These are phyloP conservation scores for Crassisporium funariophilum DNA, from an alignment of 768 basidiomycete species.

Conservation along the genomic window DNA sequence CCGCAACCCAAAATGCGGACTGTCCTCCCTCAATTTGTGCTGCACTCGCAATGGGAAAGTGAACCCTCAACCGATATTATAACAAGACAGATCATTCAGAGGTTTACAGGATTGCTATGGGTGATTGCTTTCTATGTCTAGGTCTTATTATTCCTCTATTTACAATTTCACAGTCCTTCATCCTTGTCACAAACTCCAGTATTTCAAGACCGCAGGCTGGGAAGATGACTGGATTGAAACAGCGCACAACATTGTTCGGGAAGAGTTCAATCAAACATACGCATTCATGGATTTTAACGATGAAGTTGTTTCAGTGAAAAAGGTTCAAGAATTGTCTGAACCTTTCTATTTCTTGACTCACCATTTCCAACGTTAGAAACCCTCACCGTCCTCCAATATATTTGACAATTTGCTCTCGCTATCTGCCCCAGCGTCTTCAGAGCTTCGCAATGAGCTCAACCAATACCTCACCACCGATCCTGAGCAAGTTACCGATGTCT, in stretches of 20 bases:
- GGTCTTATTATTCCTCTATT: neutral
- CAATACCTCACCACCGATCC: constrained; percentile 20
- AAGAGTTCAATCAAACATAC: constrained; percentile 17
- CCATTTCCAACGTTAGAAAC: neutral
- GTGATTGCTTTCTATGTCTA: constrained; percentile 5
- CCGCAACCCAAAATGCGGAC: neutral
- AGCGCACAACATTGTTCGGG: constrained; percentile 12
- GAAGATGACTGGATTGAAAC: neutral
- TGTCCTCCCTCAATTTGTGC: neutral
- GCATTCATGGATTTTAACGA: neutral
- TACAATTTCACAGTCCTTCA: neutral
- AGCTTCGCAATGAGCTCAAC: constrained; percentile 20
- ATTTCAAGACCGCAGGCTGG: constrained; percentile 17
- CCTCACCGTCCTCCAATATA: constrained; percentile 21
- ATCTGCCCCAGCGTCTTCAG: constrained; percentile 5
- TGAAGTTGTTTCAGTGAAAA: neutral
- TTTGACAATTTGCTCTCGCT: constrained; percentile 26
- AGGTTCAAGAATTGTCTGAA: neutral
- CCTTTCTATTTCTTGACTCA: neutral
- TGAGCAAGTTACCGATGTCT: constrained; percentile 23
- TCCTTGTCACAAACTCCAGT: constrained; percentile 22
- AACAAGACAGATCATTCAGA: constrained; percentile 10
- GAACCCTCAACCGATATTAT: constrained; percentile 31
- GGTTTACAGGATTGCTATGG: constrained; percentile 25
- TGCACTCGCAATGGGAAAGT: constrained; percentile 4